These are phyloP conservation scores for Taxillus chinensis DNA, from an alignment of 164 flowering plant genomes.

Conservation along the genomic window DNA sequence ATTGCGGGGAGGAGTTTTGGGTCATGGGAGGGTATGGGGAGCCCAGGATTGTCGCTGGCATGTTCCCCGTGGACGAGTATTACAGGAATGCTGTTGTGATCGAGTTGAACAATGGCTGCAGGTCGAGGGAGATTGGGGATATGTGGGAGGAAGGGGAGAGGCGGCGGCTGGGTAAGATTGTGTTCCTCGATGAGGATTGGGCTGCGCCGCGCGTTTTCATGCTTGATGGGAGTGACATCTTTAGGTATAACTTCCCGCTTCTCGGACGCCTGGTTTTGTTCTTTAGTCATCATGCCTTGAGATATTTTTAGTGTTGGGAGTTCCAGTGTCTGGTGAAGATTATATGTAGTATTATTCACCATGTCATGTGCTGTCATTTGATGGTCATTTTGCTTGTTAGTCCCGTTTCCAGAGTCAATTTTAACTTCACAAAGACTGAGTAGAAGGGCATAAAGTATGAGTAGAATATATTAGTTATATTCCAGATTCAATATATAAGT, in stretches of 20 bases:
- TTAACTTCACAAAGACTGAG: no score
- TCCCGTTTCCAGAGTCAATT: no score
- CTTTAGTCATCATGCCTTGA: not conserved
- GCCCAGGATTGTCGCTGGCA: conserved; percentile 64
- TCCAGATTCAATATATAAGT: no score
- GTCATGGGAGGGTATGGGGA: conserved; percentile 98
- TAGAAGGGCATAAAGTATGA: no score
- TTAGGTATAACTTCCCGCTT: conserved; percentile 34
- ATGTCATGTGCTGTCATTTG: no score
- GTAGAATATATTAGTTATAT: no score
- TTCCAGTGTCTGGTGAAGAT: no score
- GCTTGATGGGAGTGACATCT: conserved; percentile 61
- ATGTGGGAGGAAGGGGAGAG: conserved; percentile 83
- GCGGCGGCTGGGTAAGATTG: conserved; percentile 62
- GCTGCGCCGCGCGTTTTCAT: conserved; percentile 43
- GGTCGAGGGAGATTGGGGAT: conserved; percentile 75
- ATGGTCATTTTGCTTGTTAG: no score
- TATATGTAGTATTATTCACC: no score
- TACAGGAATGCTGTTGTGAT: conserved; percentile 73
- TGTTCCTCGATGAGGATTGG: conserved; percentile 32
- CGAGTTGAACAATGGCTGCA: conserved; percentile 47
- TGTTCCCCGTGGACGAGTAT: conserved; percentile 83
- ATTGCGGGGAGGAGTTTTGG: conserved; percentile 73
- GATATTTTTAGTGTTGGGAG: not conserved
- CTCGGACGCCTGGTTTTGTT: not conserved